These are phyloP conservation scores for Parmales sp. DNA, from an alignment of 108 stramenopile species.

Conservation along the genomic window DNA sequence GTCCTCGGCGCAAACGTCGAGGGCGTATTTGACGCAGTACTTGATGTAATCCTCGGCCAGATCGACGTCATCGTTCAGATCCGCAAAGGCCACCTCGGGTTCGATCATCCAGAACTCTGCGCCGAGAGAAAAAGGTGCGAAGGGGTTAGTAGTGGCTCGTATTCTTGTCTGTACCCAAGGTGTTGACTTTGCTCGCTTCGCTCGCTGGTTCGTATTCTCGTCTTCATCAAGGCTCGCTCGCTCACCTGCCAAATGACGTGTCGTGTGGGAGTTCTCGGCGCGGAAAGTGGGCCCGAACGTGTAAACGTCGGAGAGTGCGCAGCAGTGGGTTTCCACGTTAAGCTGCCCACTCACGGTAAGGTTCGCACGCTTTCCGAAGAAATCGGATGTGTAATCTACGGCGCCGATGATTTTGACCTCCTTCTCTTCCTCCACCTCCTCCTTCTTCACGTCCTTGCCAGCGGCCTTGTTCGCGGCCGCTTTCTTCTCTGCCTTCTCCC, in stretches of 20 bases:
- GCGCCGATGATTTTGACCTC: slow-evolving; percentile 26
- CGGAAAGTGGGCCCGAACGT: slow-evolving; percentile 89
- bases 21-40: slow-evolving; percentile 73
- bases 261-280: slow-evolving; percentile 87
- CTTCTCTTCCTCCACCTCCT: slow-evolving; percentile 9
- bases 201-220: no score
- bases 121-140: no score
- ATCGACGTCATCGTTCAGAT: slow-evolving; percentile 64
- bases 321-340: slow-evolving; percentile 82
- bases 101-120: slow-evolving; percentile 94
- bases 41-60: slow-evolving; percentile 90
- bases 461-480: slow-evolving; percentile 27
- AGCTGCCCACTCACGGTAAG: slow-evolving; percentile 88
- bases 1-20: slow-evolving; percentile 73
- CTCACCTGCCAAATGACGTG: slow-evolving; percentile 83
- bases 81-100: slow-evolving; percentile 80
- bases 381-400: slow-evolving; percentile 62
- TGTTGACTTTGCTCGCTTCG: no score
- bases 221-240: no score
- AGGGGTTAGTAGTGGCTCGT: no score
- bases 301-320: slow-evolving; percentile 82
- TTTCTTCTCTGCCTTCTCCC: slow-evolving; percentile 20
- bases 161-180: no score
- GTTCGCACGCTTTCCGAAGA: slow-evolving; percentile 56
- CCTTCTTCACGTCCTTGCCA: slow-evolving; percentile 25